Base-by-base conservation (phyloP, 2,329 filamentous ascomycete genomes). In the Anthostomella pinea region DNA sequence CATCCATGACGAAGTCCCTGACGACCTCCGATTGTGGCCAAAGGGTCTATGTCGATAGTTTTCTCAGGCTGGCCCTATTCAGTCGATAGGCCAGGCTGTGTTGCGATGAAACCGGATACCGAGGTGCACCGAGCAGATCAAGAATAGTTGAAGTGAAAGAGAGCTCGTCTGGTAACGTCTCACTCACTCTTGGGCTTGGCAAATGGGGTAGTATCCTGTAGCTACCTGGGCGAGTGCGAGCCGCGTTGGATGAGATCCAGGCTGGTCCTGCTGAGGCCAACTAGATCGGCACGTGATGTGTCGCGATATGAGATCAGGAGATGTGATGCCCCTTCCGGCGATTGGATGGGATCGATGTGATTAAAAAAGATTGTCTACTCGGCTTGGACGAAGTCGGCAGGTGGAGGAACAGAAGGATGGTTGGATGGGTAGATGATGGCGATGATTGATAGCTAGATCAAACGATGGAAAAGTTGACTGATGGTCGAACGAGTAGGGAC, bases 1-100 rank as follows among this genome's bases (percentile, higher is more conserved):
- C 47, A 53, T 58, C 56, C 56, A 60, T 60, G 55, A 58, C 57
- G 56, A 59, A 45, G 51, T 45, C 49, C 48, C 45, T 44, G 42
- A 35, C 38, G 48, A 46, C 16, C 43, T 43, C 28, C 37, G 46
- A 47, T 39, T 38, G 26, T n/a, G 49, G 49, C 48, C 43, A 48
- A 45, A 38, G 41, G 43, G 39, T 45, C 41, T 39, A 45, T 40
- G 38, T 45, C 43, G 45, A 38, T 40, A 49, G 39, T 27, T 28
- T 33, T 23, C 16, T 28, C 27, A 28, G 29, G 36, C 25, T 27
- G 25, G 25, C 17, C 17, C 25, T 15, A 15, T 27, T 15, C 25
- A 27, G 25, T 13, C 11, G 15, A 27, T 13, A 27, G 15, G 25
- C 6, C 13, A 27, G 25, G 15, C 11, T 27, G 25, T 16, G 4